Evolutionary conservation across 176 grass and related monocot genomes (phyloP).

Genomic region (Cenchrus purpureus): DNA sequence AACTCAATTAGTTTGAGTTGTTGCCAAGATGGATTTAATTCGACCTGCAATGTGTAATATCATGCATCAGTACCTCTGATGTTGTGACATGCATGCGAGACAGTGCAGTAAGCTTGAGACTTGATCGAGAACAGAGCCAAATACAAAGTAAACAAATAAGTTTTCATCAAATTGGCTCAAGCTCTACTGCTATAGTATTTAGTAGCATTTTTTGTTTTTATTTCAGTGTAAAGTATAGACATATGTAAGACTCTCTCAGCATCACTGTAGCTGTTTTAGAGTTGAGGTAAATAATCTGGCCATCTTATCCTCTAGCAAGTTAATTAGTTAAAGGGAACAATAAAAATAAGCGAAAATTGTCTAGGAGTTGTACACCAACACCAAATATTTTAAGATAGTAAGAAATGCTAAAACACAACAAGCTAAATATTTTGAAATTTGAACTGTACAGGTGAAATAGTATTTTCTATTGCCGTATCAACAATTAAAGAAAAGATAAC

Average conservation of each 20-base stretch:
- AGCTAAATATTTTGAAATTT: neutral
- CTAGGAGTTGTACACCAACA: neutral
- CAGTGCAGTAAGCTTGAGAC: neutral
- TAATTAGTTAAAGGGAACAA: neutral
- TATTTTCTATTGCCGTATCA: too few species aligned
- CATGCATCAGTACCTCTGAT: neutral
- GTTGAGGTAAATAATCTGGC: neutral
- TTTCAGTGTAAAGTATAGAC: neutral
- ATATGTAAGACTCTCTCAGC: neutral
- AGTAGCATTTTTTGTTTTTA: neutral
- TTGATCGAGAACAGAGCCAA: neutral
- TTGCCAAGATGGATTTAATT: conserved; percentile 61
- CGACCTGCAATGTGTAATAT: conserved; percentile 41
- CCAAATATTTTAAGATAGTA: neutral
- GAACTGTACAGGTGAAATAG: neutral
- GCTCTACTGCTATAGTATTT: neutral
- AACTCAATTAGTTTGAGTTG: conserved; percentile 55
- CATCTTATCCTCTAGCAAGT: neutral
- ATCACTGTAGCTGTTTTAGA: neutral
- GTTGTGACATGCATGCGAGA: neutral
- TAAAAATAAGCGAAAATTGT: neutral
- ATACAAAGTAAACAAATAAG: neutral
- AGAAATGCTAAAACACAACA: neutral
- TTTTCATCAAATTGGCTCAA: neutral
- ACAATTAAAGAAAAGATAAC: neutral